Evolutionary conservation across 768 basidiomycete species (phyloP), one percentile per base, ranked within the genome.

Genomic region (Termitomyces sp.): DNA sequence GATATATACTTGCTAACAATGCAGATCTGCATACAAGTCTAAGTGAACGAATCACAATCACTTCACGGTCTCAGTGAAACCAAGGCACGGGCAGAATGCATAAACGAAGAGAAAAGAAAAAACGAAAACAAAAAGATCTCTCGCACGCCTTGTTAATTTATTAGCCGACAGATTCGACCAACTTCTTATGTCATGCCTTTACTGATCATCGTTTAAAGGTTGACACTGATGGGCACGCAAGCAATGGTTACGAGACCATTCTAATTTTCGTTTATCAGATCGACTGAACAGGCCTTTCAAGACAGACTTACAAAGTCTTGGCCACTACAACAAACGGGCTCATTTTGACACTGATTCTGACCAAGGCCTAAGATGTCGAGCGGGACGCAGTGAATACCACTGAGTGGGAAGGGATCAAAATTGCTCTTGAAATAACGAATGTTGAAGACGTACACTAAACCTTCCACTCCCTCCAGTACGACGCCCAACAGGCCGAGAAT

Each of bases 271-370:
- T n/a, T n/a, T 24, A 49, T 60, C 24, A 62, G 59, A 16, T 18
- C 35, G 4, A 14, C n/a, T 45, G 26, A 13, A 26, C 6, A n/a
- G 18, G 9, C 4, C 13, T 26, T 35, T 3, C n/a, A 42, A 42
- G 18, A 20, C 36, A 9, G 2, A 66, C 66, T 59, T 42, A 72
- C 69, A 63, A 67, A 73, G 1, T 54, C 40, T 57, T 74, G 70
- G 58, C 72, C 57, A 0, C 63, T 35, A 59, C 80, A 80, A 62
- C 80, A 81, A 0, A 77, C 78, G 1, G 74, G 62, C 44, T 76
- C 57, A 6, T 61, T 44, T 6, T 57, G 5, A 61, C 78, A 79
- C 18, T 53, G 9, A 30, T 63, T 64, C 30, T 54, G 66, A 45
- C 61, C 67, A 56, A 62, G 40, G 4, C 73, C 70, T 3, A 66